These are phyloP conservation scores for Fusarium albidum DNA, from an alignment of 2,329 filamentous ascomycete species.

Conservation along the genomic window DNA sequence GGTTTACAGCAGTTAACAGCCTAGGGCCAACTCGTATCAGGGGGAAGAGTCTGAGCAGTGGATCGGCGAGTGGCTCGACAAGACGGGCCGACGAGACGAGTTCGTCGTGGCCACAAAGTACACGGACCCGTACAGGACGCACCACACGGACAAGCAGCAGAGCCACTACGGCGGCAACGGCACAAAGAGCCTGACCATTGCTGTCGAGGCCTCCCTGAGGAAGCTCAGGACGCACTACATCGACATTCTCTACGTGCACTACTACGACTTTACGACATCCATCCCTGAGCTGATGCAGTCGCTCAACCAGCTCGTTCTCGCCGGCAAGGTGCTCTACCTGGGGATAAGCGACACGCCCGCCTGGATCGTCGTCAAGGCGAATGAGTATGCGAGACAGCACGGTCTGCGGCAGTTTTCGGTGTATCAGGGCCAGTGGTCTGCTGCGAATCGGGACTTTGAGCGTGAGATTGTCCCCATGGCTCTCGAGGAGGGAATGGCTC, in stretches of 20 bases:
- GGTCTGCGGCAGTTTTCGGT: conserved; percentile 73
- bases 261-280: conserved; percentile 75
- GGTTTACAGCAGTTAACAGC: too few species aligned
- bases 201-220: conserved; percentile 51
- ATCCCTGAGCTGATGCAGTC: conserved; percentile 75
- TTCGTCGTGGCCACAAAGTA: conserved; percentile 66
- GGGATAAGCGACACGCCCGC: conserved; percentile 75
- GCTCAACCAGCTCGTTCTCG: conserved; percentile 65
- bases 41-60: conserved; percentile 63
- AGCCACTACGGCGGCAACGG: conserved; percentile 56
- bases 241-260: conserved; percentile 66
- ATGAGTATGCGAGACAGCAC: conserved; percentile 74
- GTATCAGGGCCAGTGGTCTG: conserved; percentile 55
- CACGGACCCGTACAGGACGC: conserved; percentile 44
- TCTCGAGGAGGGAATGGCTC: conserved; percentile 62
- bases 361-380: conserved; percentile 72
- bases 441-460: conserved; percentile 50
- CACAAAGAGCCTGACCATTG: conserved; percentile 51
- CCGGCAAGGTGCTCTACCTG: conserved; percentile 71
- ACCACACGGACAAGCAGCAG: conserved; percentile 47
- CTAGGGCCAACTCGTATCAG: conserved; percentile 67
- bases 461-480: conserved; percentile 54
- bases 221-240: conserved; percentile 57
- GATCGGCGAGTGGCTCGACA: conserved; percentile 65
- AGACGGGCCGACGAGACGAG: conserved; percentile 59